Conservation (phyloP, 306 rosid species). For the Argentina anserina region DNA sequence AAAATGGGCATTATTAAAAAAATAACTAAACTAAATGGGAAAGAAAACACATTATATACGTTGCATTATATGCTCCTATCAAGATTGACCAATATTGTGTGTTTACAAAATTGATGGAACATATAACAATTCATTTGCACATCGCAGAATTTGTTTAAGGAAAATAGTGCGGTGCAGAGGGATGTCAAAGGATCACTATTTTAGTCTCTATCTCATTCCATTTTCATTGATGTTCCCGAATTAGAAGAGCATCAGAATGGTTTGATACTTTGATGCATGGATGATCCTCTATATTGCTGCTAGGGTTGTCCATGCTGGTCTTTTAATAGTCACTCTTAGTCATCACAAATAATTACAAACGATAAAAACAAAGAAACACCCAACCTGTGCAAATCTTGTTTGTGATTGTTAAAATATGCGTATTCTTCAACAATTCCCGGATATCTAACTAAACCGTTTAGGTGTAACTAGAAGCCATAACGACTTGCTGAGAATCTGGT, state of each 20-base stretch:
- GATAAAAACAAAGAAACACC: not conserved
- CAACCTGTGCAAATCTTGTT: too few relatives aligned
- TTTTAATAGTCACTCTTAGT: not conserved
- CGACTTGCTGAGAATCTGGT: too few relatives aligned
- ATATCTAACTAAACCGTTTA: not conserved
- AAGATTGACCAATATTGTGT: too few relatives aligned
- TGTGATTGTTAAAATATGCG: not conserved
- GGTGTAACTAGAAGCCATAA: too few relatives aligned
- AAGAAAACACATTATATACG: too few relatives aligned
- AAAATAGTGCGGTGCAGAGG: not conserved
- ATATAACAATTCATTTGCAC: not conserved
- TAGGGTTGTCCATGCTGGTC: not conserved
- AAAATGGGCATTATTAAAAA: too few relatives aligned
- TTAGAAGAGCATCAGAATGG: not conserved
- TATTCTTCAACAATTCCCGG: not conserved
- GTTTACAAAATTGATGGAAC: too few relatives aligned
- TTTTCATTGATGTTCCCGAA: not conserved
- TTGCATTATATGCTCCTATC: too few relatives aligned
- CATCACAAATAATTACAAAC: not conserved
- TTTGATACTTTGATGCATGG: constrained; percentile 2
- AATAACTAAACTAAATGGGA: too few relatives aligned
- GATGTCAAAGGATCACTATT: not conserved
- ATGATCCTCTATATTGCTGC: not conserved
- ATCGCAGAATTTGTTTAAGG: not conserved
- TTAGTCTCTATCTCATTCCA: not conserved